Evolutionary conservation across 164 flowering plant genomes (phyloP).

Genomic region (Nelumbo lutea): DNA sequence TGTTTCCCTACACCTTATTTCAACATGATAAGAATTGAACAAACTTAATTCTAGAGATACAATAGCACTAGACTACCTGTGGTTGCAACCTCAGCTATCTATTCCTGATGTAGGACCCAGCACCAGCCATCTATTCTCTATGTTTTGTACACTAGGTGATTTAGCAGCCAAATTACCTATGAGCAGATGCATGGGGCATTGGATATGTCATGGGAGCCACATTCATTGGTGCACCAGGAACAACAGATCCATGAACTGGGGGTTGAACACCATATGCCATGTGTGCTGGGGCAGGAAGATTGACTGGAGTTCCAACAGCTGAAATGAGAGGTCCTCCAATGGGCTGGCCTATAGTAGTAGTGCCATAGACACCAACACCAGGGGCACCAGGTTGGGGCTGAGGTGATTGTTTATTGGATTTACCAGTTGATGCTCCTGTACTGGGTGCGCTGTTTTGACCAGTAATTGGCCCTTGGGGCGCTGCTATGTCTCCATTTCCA

Average conservation of each 20-base stretch:
- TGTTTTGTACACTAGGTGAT: constrained; percentile 15
- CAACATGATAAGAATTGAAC: constrained; percentile 18
- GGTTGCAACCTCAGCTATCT: constrained; percentile 9
- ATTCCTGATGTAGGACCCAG: constrained; percentile 7
- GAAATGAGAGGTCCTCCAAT: constrained; percentile 73
- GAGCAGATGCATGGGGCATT: constrained; percentile 65
- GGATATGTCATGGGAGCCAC: constrained; percentile 62
- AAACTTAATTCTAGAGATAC: constrained; percentile 1
- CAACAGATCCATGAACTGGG: constrained; percentile 57
- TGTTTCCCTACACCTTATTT: constrained; percentile 21
- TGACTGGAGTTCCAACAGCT: constrained; percentile 86
- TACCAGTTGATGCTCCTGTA: constrained; percentile 38
- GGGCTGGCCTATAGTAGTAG: constrained; percentile 77
- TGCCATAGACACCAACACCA: constrained; percentile 53
- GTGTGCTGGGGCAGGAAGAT: constrained; percentile 57
- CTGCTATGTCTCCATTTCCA: constrained; percentile 47
- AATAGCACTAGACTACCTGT: constrained; percentile 1
- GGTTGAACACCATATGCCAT: constrained; percentile 74
- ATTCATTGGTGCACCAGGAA: constrained; percentile 73
- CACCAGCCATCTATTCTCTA: constrained; percentile 8
- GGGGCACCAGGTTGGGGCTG: constrained; percentile 38
- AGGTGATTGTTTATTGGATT: constrained; percentile 44
- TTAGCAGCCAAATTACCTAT: constrained; percentile 37
- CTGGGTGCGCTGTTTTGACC: constrained; percentile 57
- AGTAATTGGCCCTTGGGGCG: constrained; percentile 74